phyloP scores from a whole-genome alignment of 2,329 filamentous ascomycete genomes.

The Cladorrhinum sp. region DNA sequence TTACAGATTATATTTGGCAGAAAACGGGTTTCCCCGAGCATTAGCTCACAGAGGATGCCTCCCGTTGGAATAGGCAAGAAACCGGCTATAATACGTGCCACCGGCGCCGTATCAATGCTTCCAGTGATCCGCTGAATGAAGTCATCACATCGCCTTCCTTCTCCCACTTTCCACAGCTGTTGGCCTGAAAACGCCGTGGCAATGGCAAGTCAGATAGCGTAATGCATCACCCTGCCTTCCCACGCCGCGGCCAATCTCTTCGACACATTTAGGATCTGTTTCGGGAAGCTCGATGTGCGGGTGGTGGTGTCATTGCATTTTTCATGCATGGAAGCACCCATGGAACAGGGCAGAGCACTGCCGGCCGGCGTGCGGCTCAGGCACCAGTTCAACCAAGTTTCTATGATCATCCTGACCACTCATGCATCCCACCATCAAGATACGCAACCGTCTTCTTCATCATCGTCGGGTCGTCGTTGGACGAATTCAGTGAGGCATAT shows the following conservation, averaged over 20 bases:
- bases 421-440: neutral
- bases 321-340: conserved; percentile 7
- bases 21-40: neutral
- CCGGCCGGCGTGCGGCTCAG: conserved; percentile 1
- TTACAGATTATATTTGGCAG: neutral
- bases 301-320: neutral
- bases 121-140: neutral
- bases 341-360: conserved; percentile 1
- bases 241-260: neutral
- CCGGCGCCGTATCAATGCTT: neutral
- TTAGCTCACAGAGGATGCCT: neutral
- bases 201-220: neutral
- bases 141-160: neutral
- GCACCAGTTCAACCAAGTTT: neutral
- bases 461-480: neutral
- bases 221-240: neutral
- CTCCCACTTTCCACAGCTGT: neutral
- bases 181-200: neutral
- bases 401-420: neutral
- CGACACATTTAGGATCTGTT: neutral
- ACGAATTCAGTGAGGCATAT: neutral
- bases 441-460: neutral
- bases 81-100: neutral
- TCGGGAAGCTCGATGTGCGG: neutral
- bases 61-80: neutral